A percentile compares a stretch with the other conserved stretches of the same genome.
These are phyloP conservation scores for Saccharomycopsis schoenii DNA, from an alignment of 805 yeast genomes.

Conservation along the genomic window DNA sequence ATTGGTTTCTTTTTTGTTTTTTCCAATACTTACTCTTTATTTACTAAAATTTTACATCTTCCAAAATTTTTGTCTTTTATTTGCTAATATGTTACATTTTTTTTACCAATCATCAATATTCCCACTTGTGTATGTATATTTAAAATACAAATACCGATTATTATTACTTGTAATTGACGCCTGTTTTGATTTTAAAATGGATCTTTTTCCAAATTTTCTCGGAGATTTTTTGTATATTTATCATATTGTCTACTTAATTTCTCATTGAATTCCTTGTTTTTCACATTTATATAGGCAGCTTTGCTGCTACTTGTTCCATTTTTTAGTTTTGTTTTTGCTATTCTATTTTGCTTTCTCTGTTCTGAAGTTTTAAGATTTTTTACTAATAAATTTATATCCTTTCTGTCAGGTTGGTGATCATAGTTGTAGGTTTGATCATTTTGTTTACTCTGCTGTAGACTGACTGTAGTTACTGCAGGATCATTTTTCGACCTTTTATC, in stretches of 20 bases:
- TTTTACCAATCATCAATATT: neutral
- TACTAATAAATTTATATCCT: slow-evolving; percentile 28
- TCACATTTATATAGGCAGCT: slow-evolving; percentile 45
- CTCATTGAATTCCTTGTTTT: slow-evolving; percentile 64
- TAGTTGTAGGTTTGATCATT: slow-evolving; percentile 21
- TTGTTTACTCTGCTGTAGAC: slow-evolving; percentile 20
- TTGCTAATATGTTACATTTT: neutral
- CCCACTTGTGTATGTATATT: neutral
- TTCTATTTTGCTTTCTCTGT: slow-evolving; percentile 27
- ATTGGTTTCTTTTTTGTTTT: neutral
- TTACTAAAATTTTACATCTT: neutral
- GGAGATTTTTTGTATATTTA: slow-evolving; percentile 21
- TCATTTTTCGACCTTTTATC: slow-evolving; percentile 27
- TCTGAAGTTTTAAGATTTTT: slow-evolving; percentile 20
- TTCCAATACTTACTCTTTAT: neutral
- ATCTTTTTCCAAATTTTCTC: slow-evolving; percentile 2
- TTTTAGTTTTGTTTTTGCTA: slow-evolving; percentile 29
- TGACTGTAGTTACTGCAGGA: slow-evolving; percentile 20
- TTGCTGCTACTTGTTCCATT: slow-evolving; percentile 21
- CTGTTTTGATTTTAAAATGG: neutral
- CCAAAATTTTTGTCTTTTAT: neutral
- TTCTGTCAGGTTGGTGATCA: slow-evolving; percentile 30
- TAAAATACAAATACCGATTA: neutral
- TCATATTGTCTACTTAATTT: slow-evolving; percentile 53
- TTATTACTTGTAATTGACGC: too few species aligned